phyloP scores from a whole-genome alignment of 805 yeast genomes.

The Ogataea thermomethanolica region DNA sequence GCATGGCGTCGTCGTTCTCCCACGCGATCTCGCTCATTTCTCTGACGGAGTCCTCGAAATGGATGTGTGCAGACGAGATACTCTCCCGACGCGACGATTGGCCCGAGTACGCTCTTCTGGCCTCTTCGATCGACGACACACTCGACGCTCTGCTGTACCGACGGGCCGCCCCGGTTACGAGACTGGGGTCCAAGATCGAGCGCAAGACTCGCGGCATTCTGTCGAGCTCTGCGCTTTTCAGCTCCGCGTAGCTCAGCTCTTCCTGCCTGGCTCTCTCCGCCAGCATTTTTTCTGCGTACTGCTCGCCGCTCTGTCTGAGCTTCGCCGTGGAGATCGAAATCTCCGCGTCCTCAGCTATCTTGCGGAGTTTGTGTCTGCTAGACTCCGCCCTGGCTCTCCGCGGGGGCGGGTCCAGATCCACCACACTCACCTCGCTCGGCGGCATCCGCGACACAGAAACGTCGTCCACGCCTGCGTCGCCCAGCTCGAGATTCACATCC shows the following conservation, averaged over 20 bases:
- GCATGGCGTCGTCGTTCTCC: conserved; percentile 21
- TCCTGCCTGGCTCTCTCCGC: neutral
- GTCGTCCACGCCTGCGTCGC: neutral
- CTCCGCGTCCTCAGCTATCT: conserved; percentile 14
- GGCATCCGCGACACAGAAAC: neutral
- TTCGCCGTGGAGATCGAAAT: conserved; percentile 13
- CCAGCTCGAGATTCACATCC: conserved; percentile 1
- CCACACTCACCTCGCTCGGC: neutral
- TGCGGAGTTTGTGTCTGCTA: conserved; percentile 8
- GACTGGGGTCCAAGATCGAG: conserved; percentile 5
- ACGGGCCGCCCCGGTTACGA: neutral
- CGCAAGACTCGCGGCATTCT: conserved; percentile 11
- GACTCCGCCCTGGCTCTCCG: neutral
- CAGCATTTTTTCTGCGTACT: conserved; percentile 9
- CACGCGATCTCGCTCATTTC: conserved; percentile 6
- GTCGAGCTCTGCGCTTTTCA: conserved; percentile 4
- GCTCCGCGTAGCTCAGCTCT: neutral
- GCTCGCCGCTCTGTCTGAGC: conserved; percentile 18
- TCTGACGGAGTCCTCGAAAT: conserved; percentile 4
- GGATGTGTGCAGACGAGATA: conserved; percentile 14
- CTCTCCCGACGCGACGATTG: conserved; percentile 16
- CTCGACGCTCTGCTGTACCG: conserved; percentile 22
- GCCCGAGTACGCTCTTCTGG: conserved; percentile 20
- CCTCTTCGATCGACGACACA: conserved; percentile 28
- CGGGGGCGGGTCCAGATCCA: conserved; percentile 1